Base-by-base conservation (phyloP, 192 early-diverging fungal genomes). In the Podila horticola region DNA sequence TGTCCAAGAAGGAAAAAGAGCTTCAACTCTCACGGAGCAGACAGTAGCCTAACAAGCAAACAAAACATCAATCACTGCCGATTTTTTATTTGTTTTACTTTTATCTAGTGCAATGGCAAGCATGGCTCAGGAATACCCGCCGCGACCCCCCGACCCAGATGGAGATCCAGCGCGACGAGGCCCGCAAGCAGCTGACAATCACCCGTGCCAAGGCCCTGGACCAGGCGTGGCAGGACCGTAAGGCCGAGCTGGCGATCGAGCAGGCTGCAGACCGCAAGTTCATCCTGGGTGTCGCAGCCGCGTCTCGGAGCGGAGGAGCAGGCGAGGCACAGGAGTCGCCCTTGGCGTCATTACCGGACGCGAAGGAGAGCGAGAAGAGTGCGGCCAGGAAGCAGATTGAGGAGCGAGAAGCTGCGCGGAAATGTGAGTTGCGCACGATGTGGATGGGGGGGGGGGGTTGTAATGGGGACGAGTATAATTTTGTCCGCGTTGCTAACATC, bases 91-190 rank as follows among this genome's bases (percentile, higher is more conserved):
- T 9, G 7, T 29, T 29, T 13, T 15, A 5, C 2, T 8, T 10
- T 19, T 13, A 26, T 45, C 26, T 8, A 81, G 77, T 81, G 0
- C 77, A 81, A 59, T 81, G 77, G 77, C 77, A 81, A 24, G 22
- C 77, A 55, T 81, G 77, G 77, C 77, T 81, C 41, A 81, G 77
- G 52, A 81, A 81, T 29, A 81, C 77, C 20, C 70, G 77, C 31
- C 52, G 29, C 31, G 48, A 64, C 19, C 62, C 77, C 17, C 77
- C 77, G 17, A 81, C 77, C 50, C 13, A 28, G 31, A 48, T 60
- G 13, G 77, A 81, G 77, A 81, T 81, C 33, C 71, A 73, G 65
- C 29, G 77, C 10, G 77, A 81, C 30, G 77, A 81, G 34, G 57
- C 71, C 4, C 59, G 77, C 22, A 81, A 81, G 36, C 70, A 73